These are phyloP conservation scores for Dissophora globulifera DNA, from an alignment of 192 early-diverging fungal species.

Conservation along the genomic window DNA sequence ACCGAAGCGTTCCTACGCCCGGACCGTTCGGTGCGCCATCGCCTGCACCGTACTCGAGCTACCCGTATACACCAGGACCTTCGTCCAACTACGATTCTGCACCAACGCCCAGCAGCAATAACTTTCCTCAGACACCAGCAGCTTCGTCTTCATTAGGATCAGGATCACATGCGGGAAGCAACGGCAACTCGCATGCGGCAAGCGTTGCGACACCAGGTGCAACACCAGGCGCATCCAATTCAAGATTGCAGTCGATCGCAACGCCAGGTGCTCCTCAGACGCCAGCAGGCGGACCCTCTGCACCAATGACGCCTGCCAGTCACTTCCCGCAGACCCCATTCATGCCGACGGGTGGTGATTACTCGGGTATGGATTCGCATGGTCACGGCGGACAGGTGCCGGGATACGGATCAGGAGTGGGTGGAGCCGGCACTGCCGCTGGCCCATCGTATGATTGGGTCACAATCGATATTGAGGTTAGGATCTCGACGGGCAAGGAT, in stretches of 20 bases:
- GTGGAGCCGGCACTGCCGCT: slow-evolving; percentile 9
- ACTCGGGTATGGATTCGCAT: slow-evolving; percentile 55
- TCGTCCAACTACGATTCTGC: slow-evolving; percentile 61
- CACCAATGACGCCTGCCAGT: slow-evolving; percentile 60
- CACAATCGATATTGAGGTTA: slow-evolving; percentile 68
- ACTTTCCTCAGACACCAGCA: slow-evolving; percentile 65
- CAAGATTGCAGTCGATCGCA: slow-evolving; percentile 54
- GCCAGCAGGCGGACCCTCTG: slow-evolving; percentile 49
- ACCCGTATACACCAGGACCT: slow-evolving; percentile 61
- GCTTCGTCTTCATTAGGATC: slow-evolving; percentile 59
- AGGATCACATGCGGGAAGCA: slow-evolving; percentile 11
- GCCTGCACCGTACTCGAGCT: slow-evolving; percentile 58
- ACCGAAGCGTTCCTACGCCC: slow-evolving; percentile 39
- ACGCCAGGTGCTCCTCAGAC: slow-evolving; percentile 63
- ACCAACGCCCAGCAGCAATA: slow-evolving; percentile 59
- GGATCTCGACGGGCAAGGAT: slow-evolving; percentile 27
- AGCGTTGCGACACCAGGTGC: slow-evolving; percentile 51
- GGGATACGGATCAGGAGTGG: slow-evolving; percentile 48
- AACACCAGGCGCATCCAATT: slow-evolving; percentile 35
- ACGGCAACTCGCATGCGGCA: slow-evolving; percentile 17
- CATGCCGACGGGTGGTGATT: slow-evolving; percentile 63
- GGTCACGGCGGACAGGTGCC: slow-evolving; percentile 57
- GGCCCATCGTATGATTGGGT: slow-evolving; percentile 57
- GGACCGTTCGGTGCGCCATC: slow-evolving; percentile 57
- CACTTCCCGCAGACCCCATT: slow-evolving; percentile 57